A percentile compares a stretch with the other conserved stretches of the same genome.
phyloP scores from a whole-genome alignment of 495 filamentous ascomycete genomes.

The Xylaria intraflava region DNA sequence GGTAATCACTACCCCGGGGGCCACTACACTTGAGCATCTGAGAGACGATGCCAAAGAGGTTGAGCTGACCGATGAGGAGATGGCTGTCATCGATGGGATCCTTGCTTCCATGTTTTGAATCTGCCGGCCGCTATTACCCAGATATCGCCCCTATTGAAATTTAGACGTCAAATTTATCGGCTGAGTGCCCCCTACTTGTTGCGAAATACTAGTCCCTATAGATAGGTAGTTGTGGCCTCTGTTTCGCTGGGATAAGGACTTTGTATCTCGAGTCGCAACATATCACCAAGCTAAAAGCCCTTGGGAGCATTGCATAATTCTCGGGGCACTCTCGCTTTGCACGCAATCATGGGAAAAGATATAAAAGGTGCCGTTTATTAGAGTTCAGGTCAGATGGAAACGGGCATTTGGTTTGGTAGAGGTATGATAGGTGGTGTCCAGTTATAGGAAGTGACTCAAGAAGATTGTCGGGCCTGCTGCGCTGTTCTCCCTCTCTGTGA shows the following conservation, averaged over 20 bases:
- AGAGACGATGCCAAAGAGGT: constrained; percentile 45
- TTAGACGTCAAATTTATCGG: neutral
- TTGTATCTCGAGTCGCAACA: no score
- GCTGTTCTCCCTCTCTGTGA: no score
- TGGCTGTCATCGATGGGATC: constrained; percentile 42
- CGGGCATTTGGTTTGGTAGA: no score
- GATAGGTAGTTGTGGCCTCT: no score
- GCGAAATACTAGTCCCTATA: neutral
- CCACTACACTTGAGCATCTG: constrained; percentile 43
- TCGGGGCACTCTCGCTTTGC: neutral
- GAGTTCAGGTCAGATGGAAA: no score
- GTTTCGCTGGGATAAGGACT: no score
- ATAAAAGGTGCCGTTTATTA: neutral
- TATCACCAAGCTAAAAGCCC: neutral
- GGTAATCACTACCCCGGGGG: constrained; percentile 81
- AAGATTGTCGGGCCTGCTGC: no score
- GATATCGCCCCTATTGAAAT: neutral
- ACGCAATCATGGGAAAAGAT: neutral
- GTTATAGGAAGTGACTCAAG: no score
- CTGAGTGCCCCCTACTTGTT: no score
- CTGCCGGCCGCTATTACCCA: neutral
- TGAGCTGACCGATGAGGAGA: constrained; percentile 41
- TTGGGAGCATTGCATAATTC: neutral
- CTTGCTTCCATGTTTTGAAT: constrained; percentile 35
- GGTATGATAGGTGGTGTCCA: no score